Conservation (phyloP, 176 grass and related monocot species). For the Oryza australiensis region DNA sequence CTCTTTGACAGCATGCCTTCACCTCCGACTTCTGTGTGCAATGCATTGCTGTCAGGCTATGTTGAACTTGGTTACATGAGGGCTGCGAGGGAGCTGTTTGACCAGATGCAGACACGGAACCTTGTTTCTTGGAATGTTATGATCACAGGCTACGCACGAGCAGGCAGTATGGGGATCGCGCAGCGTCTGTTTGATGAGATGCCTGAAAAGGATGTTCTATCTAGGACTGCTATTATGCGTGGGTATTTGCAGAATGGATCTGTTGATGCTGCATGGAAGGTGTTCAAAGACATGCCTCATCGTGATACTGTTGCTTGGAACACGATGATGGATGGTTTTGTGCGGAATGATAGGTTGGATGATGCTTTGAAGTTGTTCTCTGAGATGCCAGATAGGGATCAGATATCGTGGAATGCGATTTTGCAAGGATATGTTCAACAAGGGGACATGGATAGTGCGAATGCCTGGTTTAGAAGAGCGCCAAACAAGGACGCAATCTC, state of each 20-base stretch:
- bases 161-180: slow-evolving; percentile 52
- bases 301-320: slow-evolving; percentile 72
- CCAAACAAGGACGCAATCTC: slow-evolving; percentile 57
- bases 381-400: slow-evolving; percentile 65
- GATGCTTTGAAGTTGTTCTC: slow-evolving; percentile 61
- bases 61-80: slow-evolving; percentile 29
- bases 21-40: not conserved
- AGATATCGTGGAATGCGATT: slow-evolving; percentile 72
- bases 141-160: slow-evolving; percentile 57
- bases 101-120: slow-evolving; percentile 42
- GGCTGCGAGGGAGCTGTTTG: slow-evolving; percentile 59
- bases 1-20: not conserved
- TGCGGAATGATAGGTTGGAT: slow-evolving; percentile 55
- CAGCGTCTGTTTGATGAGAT: slow-evolving; percentile 55
- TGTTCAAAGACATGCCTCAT: slow-evolving; percentile 64
- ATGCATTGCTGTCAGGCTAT: not conserved
- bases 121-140: slow-evolving; percentile 64
- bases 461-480: slow-evolving; percentile 63
- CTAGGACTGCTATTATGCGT: slow-evolving; percentile 62
- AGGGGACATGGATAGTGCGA: slow-evolving; percentile 57
- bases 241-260: slow-evolving; percentile 65
- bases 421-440: slow-evolving; percentile 69
- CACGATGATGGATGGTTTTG: slow-evolving; percentile 70
- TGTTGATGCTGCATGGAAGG: slow-evolving; percentile 46
- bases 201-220: slow-evolving; percentile 58